Conservation (phyloP, 2,329 filamentous ascomycete species). For the Colletotrichum lindemuthianum region DNA sequence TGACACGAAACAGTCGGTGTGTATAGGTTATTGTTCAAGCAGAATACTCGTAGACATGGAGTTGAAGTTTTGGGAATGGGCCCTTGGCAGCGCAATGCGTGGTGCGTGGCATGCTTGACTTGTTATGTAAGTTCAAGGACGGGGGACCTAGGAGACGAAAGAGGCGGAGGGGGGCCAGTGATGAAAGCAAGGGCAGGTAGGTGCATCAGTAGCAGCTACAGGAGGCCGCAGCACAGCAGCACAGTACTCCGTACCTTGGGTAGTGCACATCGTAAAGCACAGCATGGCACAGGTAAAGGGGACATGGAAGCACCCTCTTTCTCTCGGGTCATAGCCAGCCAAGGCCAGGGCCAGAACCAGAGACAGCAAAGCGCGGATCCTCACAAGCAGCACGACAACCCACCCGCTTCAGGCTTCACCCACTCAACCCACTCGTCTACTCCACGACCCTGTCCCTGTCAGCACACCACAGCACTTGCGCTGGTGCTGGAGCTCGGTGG, state of each 20-base stretch:
- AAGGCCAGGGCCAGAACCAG: too few species aligned
- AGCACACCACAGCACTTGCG: too few species aligned
- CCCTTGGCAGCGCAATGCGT: conserved; percentile 32
- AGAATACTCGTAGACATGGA: conserved; percentile 35
- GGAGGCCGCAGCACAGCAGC: too few species aligned
- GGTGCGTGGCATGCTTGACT: conserved; percentile 36
- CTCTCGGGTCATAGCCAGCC: background rate
- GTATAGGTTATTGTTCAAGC: conserved; percentile 27
- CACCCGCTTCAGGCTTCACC: conserved; percentile 17
- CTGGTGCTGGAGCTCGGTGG: too few species aligned
- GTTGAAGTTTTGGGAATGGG: conserved; percentile 30
- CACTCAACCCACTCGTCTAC: conserved; percentile 32
- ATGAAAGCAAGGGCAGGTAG: conserved; percentile 7
- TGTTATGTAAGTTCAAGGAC: conserved; percentile 36
- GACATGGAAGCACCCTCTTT: background rate
- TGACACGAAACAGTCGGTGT: conserved; percentile 16
- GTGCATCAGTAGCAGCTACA: background rate
- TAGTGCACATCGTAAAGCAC: too few species aligned
- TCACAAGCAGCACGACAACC: background rate
- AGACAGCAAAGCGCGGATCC: too few species aligned
- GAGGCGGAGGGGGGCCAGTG: conserved; percentile 16
- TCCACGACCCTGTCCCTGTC: background rate
- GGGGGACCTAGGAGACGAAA: conserved; percentile 33
- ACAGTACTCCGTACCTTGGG: too few species aligned
- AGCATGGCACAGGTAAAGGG: too few species aligned